Evolutionary conservation across 192 early-diverging fungal species (phyloP).

Genomic region (Geranomyces variabilis): DNA sequence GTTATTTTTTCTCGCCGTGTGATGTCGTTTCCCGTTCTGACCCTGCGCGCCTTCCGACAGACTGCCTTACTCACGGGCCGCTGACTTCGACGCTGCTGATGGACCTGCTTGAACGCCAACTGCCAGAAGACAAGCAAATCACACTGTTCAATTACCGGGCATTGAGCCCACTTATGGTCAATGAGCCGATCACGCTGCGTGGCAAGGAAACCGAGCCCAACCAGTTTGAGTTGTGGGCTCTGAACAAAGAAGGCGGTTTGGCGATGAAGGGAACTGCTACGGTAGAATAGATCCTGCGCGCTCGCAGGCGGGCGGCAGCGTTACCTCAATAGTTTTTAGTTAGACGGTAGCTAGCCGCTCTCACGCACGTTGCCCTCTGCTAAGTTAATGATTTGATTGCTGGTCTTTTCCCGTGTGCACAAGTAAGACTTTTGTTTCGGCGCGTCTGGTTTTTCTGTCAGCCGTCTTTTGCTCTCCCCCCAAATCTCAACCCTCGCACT

Average conservation of each 20-base stretch:
- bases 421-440: too few species aligned
- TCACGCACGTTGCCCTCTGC: too few species aligned
- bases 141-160: conserved; percentile 72
- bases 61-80: conserved; percentile 78
- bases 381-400: too few species aligned
- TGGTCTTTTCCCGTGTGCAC: too few species aligned
- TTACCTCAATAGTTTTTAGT: too few species aligned
- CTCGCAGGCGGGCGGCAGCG: too few species aligned
- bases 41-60: conserved; percentile 23
- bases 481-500: too few species aligned
- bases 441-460: too few species aligned
- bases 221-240: conserved; percentile 71
- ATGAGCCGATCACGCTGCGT: conserved; percentile 58
- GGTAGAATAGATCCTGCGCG: conserved; percentile 10
- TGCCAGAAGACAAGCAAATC: conserved; percentile 51
- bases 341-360: too few species aligned
- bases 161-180: conserved; percentile 67
- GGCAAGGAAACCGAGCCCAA: conserved; percentile 40
- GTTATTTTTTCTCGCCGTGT: not conserved
- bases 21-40: not conserved
- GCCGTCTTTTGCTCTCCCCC: too few species aligned
- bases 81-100: conserved; percentile 76
- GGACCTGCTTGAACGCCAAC: conserved; percentile 52
- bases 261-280: conserved; percentile 71
- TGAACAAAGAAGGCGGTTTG: conserved; percentile 64